Evolutionary conservation across 2,329 filamentous ascomycete species (phyloP), one percentile per base, ranked within the genome.

Genomic region (Plenodomus biglobosus): DNA sequence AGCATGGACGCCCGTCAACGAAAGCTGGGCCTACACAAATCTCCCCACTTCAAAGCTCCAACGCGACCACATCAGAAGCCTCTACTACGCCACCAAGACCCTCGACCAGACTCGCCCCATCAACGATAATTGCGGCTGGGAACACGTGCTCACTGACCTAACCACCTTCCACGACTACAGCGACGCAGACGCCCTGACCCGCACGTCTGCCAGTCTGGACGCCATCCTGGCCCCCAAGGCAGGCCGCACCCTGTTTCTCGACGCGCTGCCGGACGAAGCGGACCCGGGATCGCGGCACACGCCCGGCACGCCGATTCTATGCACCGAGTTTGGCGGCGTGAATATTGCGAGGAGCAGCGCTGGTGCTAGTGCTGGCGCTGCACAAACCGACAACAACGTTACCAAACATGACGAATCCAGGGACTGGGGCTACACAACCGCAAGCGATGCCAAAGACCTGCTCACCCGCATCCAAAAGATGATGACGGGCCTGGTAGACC

Each of bases 121-220:
- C 61, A 88, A 87, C 60, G 85, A 87, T 66, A 87, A 88, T 67
- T 87, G 85, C 55, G 85, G 85, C 27, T 87, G 85, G 85, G 84
- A 87, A 61, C 84, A 87, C 53, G 83, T 87, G 5, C 58, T 75
- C 10, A 85, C 81, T 0, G 85, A 87, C 56, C 71, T 87, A 2
- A 82, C 80, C 19, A 86, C 85, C 0, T 88, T 85, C 73, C 85
- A 87, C 64, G 84, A 87, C 66, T 88, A 87, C 62, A 74, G 76
- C 16, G 84, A 87, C 58, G 81, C 75, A 0, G 73, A 78, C 0
- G 78, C 76, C 18, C 75, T 88, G 6, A 73, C 78, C 4, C 72
- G 78, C 49, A 81, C 80, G 1, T 86, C 83, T 59, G 69, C 73
- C 0, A 77, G 71, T 2, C 67, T 85, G 21, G 72, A 80, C 1